Percentiles rank a stretch among this genome's conserved stretches.
These are phyloP conservation scores for Colletotrichum phormii DNA, from an alignment of 2,329 filamentous ascomycete genomes.

Conservation along the genomic window DNA sequence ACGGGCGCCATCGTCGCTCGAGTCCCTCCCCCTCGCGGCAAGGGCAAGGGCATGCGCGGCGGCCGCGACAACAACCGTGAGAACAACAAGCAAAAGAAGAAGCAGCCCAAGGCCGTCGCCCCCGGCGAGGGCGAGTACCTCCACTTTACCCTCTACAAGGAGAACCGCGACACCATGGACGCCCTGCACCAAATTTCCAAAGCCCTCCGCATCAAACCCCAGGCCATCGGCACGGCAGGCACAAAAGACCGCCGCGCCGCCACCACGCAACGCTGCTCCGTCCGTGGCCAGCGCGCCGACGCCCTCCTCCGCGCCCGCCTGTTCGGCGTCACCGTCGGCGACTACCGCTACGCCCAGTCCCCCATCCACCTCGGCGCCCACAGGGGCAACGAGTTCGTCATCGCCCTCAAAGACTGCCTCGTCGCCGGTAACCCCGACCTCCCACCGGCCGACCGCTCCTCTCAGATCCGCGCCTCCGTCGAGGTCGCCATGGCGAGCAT, in stretches of 20 bases:
- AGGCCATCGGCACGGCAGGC: constrained; percentile 81
- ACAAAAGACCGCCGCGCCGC: constrained; percentile 92
- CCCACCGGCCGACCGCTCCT: constrained; percentile 38
- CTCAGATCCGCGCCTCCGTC: constrained; percentile 52
- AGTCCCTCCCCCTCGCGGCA: constrained; percentile 62
- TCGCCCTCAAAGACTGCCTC: constrained; percentile 87
- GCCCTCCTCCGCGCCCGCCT: constrained; percentile 74
- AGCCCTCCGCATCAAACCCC: constrained; percentile 78
- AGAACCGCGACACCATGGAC: constrained; percentile 98
- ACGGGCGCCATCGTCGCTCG: constrained; percentile 73
- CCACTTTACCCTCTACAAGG: constrained; percentile 94
- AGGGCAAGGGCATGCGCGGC: constrained; percentile 40
- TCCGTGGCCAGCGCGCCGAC: constrained; percentile 61
- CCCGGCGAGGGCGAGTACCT: constrained; percentile 75
- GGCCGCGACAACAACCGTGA: constrained; percentile 42
- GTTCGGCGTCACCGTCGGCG: constrained; percentile 76
- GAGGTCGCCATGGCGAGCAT: constrained; percentile 74
- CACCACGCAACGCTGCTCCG: constrained; percentile 85
- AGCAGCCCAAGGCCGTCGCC: constrained; percentile 31
- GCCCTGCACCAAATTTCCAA: constrained; percentile 81
- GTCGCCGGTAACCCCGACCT: constrained; percentile 53
- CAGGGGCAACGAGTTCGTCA: constrained; percentile 90
- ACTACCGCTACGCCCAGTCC: constrained; percentile 81
- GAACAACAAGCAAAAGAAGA: constrained; percentile 35
- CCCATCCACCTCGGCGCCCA: constrained; percentile 86